phyloP scores from a whole-genome alignment of 2,329 filamentous ascomycete genomes.

The Tolypocladium amazonense region DNA sequence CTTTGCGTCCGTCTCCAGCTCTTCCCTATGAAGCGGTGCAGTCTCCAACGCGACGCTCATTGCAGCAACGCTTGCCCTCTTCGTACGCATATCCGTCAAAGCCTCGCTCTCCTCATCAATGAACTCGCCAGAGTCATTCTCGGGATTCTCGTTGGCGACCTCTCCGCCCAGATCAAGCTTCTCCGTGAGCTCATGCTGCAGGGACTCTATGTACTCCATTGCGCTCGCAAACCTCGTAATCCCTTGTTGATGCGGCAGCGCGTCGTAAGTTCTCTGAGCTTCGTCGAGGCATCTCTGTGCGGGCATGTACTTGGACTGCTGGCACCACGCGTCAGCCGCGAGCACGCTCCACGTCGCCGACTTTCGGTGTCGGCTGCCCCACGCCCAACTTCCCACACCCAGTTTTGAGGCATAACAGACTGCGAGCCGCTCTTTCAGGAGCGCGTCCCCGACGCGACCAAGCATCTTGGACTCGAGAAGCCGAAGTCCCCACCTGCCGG shows the following conservation, averaged over 20 bases:
- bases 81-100: constrained; percentile 37
- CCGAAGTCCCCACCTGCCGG: constrained; percentile 72
- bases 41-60: constrained; percentile 36
- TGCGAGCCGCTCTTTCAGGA: constrained; percentile 78
- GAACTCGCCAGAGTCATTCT: constrained; percentile 31
- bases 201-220: constrained; percentile 37
- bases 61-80: constrained; percentile 45
- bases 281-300: constrained; percentile 69
- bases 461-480: constrained; percentile 70
- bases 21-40: constrained; percentile 30
- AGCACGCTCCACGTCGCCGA: constrained; percentile 82
- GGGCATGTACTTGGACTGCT: constrained; percentile 64
- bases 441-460: constrained; percentile 64
- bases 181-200: constrained; percentile 39
- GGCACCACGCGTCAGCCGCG: constrained; percentile 74
- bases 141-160: constrained; percentile 23
- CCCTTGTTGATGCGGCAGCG: constrained; percentile 37
- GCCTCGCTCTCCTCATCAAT: constrained; percentile 47
- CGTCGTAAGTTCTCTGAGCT: constrained; percentile 46
- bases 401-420: constrained; percentile 71
- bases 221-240: constrained; percentile 41
- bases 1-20: constrained; percentile 10
- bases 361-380: constrained; percentile 69
- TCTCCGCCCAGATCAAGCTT: constrained; percentile 28
- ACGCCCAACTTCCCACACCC: constrained; percentile 53